phyloP scores from a whole-genome alignment of 2,329 filamentous ascomycete species.

The Leptographium wingfieldii region DNA sequence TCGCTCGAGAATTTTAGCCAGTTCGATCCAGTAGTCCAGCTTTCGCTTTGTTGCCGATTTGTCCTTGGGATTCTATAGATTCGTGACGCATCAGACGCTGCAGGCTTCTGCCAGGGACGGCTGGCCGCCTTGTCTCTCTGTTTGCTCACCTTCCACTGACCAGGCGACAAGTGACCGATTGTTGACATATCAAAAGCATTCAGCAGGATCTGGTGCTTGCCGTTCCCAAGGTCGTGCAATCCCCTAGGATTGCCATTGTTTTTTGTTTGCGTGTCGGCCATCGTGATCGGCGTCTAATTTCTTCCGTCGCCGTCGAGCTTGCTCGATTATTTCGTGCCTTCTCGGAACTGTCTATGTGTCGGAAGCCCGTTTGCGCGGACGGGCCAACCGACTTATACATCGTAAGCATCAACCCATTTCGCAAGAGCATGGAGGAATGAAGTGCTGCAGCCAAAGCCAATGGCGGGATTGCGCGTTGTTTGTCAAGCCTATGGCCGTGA shows the following conservation, averaged over 20 bases:
- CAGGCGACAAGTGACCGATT: conserved; percentile 3
- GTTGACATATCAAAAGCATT: conserved; percentile 11
- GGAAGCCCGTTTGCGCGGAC: neutral
- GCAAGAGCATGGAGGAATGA: neutral
- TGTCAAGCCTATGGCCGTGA: neutral
- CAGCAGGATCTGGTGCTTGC: conserved; percentile 4
- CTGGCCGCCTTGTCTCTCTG: neutral
- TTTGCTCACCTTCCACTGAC: conserved; percentile 5
- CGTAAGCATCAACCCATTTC: neutral
- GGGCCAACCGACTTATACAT: neutral
- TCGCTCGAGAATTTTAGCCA: conserved; percentile 8
- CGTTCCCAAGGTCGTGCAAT: neutral
- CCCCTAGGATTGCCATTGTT: neutral
- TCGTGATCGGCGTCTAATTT: neutral
- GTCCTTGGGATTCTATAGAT: conserved; percentile 11
- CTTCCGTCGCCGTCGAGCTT: neutral
- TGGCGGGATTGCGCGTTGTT: neutral
- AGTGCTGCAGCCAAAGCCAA: neutral
- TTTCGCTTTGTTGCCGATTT: conserved; percentile 6
- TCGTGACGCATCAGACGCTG: neutral
- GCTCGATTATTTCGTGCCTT: neutral
- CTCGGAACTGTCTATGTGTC: neutral
- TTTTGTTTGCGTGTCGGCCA: neutral
- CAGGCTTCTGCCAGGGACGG: neutral
- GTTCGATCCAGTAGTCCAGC: conserved; percentile 9